Percentiles rank a stretch among this genome's conserved stretches.
Evolutionary conservation across 2,329 filamentous ascomycete species (phyloP).

Genomic region (Intubia oerlemansii): DNA sequence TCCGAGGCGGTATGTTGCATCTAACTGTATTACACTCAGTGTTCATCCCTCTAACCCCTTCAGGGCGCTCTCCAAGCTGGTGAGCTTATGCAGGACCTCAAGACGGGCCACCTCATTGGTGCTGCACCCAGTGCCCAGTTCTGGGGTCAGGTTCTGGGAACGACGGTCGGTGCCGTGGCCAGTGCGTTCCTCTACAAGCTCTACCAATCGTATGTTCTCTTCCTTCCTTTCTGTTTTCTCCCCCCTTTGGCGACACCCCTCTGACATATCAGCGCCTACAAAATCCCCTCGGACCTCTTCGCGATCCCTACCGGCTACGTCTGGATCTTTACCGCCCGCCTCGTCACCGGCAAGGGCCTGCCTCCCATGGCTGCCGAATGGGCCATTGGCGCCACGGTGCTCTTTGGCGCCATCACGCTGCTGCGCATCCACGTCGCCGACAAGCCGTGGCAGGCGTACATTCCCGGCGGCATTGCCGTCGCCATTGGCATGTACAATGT

Average conservation of each 20-base stretch:
- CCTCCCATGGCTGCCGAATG: constrained; percentile 68
- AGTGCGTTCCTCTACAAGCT: constrained; percentile 75
- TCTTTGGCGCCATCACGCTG: constrained; percentile 54
- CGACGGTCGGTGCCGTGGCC: constrained; percentile 64
- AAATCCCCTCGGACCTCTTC: constrained; percentile 73
- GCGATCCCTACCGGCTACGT: constrained; percentile 89
- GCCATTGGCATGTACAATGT: constrained; percentile 98
- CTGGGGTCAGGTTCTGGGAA: constrained; percentile 86
- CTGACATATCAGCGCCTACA: constrained; percentile 41
- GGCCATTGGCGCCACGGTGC: constrained; percentile 47
- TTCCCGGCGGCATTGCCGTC: constrained; percentile 89
- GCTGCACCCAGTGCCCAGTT: constrained; percentile 91
- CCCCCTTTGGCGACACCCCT: background rate
- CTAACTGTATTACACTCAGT: too few relatives aligned
- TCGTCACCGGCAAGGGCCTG: constrained; percentile 79
- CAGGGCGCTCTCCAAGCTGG: constrained; percentile 73
- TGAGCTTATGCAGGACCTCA: constrained; percentile 91
- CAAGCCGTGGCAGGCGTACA: constrained; percentile 46
- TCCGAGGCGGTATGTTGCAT: constrained; percentile 11
- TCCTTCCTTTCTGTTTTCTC: background rate
- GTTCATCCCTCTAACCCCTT: too few relatives aligned
- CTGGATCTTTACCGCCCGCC: constrained; percentile 87
- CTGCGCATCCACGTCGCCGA: constrained; percentile 38
- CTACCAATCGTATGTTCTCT: constrained; percentile 44
- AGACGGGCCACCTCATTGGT: constrained; percentile 82